Evolutionary conservation across 73 alveolate genomes (phyloP), one percentile per base, ranked within the genome.

Genomic region (Blepharisma japonicum): DNA sequence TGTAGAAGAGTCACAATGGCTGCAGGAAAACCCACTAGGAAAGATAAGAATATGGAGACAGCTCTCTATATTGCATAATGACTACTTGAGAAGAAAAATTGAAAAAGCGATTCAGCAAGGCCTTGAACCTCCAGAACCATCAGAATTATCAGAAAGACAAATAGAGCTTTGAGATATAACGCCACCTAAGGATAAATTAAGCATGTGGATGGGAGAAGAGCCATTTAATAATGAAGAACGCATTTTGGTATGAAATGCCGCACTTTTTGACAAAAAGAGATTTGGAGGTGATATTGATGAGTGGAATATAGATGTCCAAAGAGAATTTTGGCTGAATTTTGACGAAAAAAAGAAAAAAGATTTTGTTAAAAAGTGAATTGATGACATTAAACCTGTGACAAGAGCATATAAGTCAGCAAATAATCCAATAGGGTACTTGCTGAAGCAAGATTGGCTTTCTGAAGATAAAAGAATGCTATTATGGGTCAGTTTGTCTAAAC

Each of bases 201-300:
- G 21, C n/a, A 11, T 51, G n/a, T 51, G 66, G 66, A 51, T 51
- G 66, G 66, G 66, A 14, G 21, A 51, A 51, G 66, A 51, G 66
- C 4, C n/a, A 1, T 51, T 51, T 51, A 0, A 51, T 0, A 11
- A 51, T 51, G 21, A 14, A 11, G 66, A 51, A 18, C 66, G 66
- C n/a, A 4, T 51, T 11, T 11, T 18, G n/a, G 66, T 51, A 14
- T 51, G 66, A 18, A 51, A 51, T 51, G n/a, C 66, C 3, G 21
- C 21, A 14, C 21, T 18, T 14, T 51, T 51, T 51, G 66, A 51
- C n/a, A 51, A 51, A 14, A 11, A 51, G n/a, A 51, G 27, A 2
- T 51, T 51, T 51, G 66, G 42, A 14, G 23, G 2, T 20, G 67
- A 53, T 2, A 53, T 14, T 53, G 67, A 53, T 14, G 27, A 53